phyloP scores from a whole-genome alignment of 176 grass and related monocot genomes.

The Chrysopogon serrulatus region DNA sequence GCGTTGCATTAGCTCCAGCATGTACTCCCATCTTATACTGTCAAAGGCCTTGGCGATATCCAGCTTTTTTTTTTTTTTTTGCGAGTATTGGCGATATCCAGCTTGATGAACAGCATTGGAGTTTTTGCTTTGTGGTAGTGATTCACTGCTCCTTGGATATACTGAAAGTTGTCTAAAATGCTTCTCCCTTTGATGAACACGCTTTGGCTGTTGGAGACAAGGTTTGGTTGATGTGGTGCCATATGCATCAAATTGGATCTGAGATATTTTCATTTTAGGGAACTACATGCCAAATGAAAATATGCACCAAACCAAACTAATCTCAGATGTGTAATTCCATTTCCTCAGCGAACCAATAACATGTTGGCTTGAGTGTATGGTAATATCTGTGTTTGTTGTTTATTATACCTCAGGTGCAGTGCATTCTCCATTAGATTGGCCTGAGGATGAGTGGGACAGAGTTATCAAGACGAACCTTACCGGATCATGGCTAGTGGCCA shows the following conservation, averaged over 20 bases:
- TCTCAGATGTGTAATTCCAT: neutral
- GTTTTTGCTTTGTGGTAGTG: neutral
- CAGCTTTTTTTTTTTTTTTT: too few species aligned
- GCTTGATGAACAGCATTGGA: too few species aligned
- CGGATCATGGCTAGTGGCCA: slow-evolving; percentile 69
- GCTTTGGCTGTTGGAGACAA: fast-evolving
- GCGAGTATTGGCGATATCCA: too few species aligned
- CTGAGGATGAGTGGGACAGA: slow-evolving; percentile 62
- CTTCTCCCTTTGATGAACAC: neutral
- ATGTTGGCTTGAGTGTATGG: neutral
- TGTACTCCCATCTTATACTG: too few species aligned
- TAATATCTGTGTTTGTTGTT: neutral
- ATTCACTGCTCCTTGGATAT: too few species aligned
- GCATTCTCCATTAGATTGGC: slow-evolving; percentile 74
- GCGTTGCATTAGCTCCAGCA: too few species aligned
- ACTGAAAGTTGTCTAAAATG: neutral
- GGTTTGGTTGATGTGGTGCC: fast-evolving
- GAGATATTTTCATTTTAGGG: neutral
- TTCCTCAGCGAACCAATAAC: neutral
- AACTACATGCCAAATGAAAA: neutral
- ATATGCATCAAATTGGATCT: neutral
- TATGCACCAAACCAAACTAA: slow-evolving; percentile 8
- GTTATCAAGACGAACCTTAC: slow-evolving; percentile 89
- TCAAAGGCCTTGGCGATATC: too few species aligned
- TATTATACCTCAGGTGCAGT: slow-evolving; percentile 44